These are phyloP conservation scores for Amniculicola lignicola DNA, from an alignment of 495 filamentous ascomycete genomes.

Conservation along the genomic window DNA sequence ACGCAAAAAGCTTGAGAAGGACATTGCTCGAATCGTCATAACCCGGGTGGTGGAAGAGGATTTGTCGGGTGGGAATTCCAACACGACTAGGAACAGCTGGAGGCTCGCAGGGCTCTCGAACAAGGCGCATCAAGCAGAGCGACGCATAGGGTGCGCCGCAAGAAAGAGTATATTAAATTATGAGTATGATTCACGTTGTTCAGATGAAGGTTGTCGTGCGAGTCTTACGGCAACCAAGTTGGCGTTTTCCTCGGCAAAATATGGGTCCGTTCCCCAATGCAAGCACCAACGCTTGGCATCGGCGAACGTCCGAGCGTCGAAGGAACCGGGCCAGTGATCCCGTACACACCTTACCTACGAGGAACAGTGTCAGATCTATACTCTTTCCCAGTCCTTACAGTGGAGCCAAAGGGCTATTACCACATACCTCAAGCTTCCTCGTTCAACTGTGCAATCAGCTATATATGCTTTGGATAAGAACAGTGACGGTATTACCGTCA, in stretches of 20 bases:
- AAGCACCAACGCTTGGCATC: too few species aligned
- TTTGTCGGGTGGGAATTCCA: neutral
- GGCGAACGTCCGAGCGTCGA: neutral
- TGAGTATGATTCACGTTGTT: too few species aligned
- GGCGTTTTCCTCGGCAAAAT: too few species aligned
- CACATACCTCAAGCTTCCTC: neutral
- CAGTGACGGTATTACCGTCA: neutral
- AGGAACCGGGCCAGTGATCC: neutral
- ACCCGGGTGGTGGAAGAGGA: slow-evolving; percentile 5
- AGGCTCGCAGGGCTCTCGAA: neutral
- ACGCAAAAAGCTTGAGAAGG: neutral
- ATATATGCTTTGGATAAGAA: neutral
- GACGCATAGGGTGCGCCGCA: too few species aligned
- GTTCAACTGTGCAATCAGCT: neutral
- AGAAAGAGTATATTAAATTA: too few species aligned
- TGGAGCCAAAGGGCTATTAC: neutral
- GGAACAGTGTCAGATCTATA: neutral
- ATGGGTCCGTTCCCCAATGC: too few species aligned
- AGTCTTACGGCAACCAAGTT: too few species aligned
- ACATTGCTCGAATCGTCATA: slow-evolving; percentile 7
- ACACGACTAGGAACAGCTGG: neutral
- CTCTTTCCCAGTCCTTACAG: neutral
- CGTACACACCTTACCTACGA: neutral
- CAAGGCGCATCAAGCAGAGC: slow-evolving; percentile 1
- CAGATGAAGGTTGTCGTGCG: too few species aligned